Evolutionary conservation across 2,329 filamentous ascomycete species (phyloP), one percentile per base, ranked within the genome.

Genomic region (Coniochaeta prunicola): DNA sequence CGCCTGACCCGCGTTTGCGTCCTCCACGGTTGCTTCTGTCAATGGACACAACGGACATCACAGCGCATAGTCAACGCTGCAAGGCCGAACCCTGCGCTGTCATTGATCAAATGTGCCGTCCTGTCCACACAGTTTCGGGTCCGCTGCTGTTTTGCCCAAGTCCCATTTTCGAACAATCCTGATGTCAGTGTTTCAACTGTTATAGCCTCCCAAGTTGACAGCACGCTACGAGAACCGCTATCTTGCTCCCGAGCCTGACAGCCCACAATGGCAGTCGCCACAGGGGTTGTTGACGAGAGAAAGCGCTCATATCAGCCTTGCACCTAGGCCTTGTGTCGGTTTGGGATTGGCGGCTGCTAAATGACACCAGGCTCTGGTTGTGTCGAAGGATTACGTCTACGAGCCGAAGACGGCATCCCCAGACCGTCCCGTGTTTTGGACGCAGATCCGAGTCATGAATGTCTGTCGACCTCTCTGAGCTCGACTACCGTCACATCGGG

Each of bases 351-450:
- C 65, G 64, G 65, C 65, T 65, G 65, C 60, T 65, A 66, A 66
- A 64, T 60, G 53, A 42, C 24, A 60, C 62, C 62, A 63, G 57
- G 60, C 59, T 64, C 61, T 57, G 21, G 15, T 9, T 54, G 45
- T 36, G 58, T 58, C 17, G 54, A 36, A 50, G 45, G 40, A 36
- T 31, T 8, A 57, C 53, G 21, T 56, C 15, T 38, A 17, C 17
- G 17, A 38, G 36, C 15, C 33, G 12, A 63, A 59, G 63, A 62
- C 61, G 60, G 59, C 62, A 59, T 60, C 60, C 59, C 61, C 60
- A 64, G 62, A 64, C 60, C 60, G 57, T 64, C 62, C 62, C 65
- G 65, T 60, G 64, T 67, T 65, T 67, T 64, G 61, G 61, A 62
- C 9, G 45, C 45, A 26, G 45, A 50, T 50, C 45, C 26, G 17